Base-by-base conservation (phyloP, 2,329 filamentous ascomycete genomes). In the Aureobasidium sp. region DNA sequence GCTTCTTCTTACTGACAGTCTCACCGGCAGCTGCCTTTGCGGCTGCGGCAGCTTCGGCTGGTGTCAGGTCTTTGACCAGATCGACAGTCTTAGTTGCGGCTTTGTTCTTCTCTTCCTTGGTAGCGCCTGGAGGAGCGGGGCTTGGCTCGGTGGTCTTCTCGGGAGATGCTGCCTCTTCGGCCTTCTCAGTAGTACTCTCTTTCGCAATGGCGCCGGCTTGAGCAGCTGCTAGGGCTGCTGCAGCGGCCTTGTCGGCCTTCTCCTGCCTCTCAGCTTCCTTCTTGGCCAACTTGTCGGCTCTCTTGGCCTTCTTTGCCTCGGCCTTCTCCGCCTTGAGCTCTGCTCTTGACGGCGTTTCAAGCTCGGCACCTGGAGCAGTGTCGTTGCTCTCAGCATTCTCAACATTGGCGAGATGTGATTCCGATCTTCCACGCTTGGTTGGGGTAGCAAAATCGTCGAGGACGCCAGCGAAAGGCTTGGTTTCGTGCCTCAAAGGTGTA, bases 1-100 rank as follows among this genome's bases (percentile, higher is more conserved):
- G 71, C 53, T 56, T 52, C 32, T 54, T 68, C 29, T 68, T 64
- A 56, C 70, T 71, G 10, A 32, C 37, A n/a, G 35, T 41, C 27
- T 55, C 2, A 58, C 44, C 48, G 14, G 32, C 48, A 25, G 35
- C 35, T 14, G 37, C 32, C 11, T 25, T 51, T 14, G 48, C 48
- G 4, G 48, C 35, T 16, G 37, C 48, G 8, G 37, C 48, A 19
- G 48, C 48, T 25, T 51, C 48, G 5, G 35, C 37, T 1, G 48
- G 48, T 17, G 35, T 51, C 35, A 51, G 8, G 19, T 51, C 48
- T 19, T 51, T 51, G 25, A 41, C 37, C 11, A 51, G 48, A 24
- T 48, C 38, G 11, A 24, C 52, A 17, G 32, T 38, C 16, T 53
- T 55, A 30, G 45, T 25, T 17, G 29, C 22, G 2, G 52, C 44